Evolutionary conservation across 352 stramenopile genomes (phyloP).

Genomic region (Plasmopara halstedii): DNA sequence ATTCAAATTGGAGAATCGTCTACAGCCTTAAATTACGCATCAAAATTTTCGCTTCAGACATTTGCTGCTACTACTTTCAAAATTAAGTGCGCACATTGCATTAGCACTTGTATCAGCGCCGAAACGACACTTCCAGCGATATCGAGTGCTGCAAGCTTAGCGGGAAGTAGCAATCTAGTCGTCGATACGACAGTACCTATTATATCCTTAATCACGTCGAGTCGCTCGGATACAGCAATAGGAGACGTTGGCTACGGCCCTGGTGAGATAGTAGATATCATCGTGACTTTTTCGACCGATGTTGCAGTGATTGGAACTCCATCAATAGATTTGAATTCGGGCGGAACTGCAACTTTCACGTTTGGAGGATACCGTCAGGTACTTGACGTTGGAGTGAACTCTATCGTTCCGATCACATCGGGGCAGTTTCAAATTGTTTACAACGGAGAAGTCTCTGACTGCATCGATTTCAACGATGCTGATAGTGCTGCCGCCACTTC

Average conservation of each 20-base stretch:
- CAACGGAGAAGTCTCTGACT: constrained; percentile 24
- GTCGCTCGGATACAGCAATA: constrained; percentile 20
- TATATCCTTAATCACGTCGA: constrained; percentile 41
- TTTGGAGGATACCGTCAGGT: constrained; percentile 51
- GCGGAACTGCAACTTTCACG: constrained; percentile 37
- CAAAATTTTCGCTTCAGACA: constrained; percentile 28
- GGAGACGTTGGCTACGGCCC: constrained; percentile 41
- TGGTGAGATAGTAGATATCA: constrained; percentile 62
- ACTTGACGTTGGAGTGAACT: constrained; percentile 55
- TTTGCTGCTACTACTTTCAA: constrained; percentile 15
- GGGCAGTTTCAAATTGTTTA: constrained; percentile 62
- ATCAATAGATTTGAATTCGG: constrained; percentile 40
- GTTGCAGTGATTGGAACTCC: constrained; percentile 40
- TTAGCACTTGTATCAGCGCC: constrained; percentile 20
- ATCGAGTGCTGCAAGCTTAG: constrained; percentile 23
- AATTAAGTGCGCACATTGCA: constrained; percentile 20
- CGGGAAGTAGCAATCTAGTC: constrained; percentile 18
- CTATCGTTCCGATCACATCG: constrained; percentile 38
- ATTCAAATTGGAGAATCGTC: constrained; percentile 36
- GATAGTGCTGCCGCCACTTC: constrained; percentile 32
- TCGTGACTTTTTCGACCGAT: constrained; percentile 53
- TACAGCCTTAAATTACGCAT: constrained; percentile 46
- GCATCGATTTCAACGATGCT: constrained; percentile 46
- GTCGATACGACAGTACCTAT: constrained; percentile 33
- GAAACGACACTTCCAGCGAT: constrained; percentile 32